These are phyloP conservation scores for Knufia fluminis DNA, from an alignment of 2,329 filamentous ascomycete genomes.

Conservation along the genomic window DNA sequence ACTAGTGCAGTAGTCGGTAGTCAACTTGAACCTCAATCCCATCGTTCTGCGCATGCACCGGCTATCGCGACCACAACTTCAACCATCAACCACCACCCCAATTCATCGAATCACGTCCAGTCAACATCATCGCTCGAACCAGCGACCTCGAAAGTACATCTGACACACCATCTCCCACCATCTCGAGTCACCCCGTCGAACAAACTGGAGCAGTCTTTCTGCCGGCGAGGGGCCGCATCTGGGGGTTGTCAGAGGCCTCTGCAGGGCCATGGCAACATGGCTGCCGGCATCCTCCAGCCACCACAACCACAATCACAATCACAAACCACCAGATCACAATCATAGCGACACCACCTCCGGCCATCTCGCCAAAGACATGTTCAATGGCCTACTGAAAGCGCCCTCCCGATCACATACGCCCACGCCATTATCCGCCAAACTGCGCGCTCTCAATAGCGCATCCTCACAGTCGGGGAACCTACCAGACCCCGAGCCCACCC, in stretches of 20 bases:
- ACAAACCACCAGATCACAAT: slow-evolving; percentile 54
- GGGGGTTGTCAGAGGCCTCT: slow-evolving; percentile 30
- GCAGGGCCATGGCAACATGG: slow-evolving; percentile 59
- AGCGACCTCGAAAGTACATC: slow-evolving; percentile 12
- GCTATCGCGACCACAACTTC: slow-evolving; percentile 11
- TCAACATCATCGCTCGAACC: slow-evolving; percentile 14
- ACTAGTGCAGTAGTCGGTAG: slow-evolving; percentile 3
- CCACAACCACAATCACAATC: slow-evolving; percentile 55
- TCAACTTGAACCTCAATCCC: slow-evolving; percentile 19
- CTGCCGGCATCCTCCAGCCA: slow-evolving; percentile 50
- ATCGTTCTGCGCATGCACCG: slow-evolving; percentile 14
- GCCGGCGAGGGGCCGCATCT: slow-evolving; percentile 34
- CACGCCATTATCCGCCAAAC: slow-evolving; percentile 29
- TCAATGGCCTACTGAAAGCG: slow-evolving; percentile 36
- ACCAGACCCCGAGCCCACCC: slow-evolving; percentile 44
- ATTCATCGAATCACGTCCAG: slow-evolving; percentile 16
- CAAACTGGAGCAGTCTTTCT: slow-evolving; percentile 38
- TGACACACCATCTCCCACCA: slow-evolving; percentile 10
- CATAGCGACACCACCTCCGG: slow-evolving; percentile 37
- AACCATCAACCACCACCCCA: slow-evolving; percentile 5
- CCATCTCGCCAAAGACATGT: slow-evolving; percentile 24
- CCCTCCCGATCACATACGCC: slow-evolving; percentile 37
- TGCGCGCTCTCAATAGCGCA: slow-evolving; percentile 34
- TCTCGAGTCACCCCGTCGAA: slow-evolving; percentile 12
- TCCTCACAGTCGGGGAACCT: slow-evolving; percentile 38